Base-by-base conservation (phyloP, 345 rosid species). In the Corymbia maculata region DNA sequence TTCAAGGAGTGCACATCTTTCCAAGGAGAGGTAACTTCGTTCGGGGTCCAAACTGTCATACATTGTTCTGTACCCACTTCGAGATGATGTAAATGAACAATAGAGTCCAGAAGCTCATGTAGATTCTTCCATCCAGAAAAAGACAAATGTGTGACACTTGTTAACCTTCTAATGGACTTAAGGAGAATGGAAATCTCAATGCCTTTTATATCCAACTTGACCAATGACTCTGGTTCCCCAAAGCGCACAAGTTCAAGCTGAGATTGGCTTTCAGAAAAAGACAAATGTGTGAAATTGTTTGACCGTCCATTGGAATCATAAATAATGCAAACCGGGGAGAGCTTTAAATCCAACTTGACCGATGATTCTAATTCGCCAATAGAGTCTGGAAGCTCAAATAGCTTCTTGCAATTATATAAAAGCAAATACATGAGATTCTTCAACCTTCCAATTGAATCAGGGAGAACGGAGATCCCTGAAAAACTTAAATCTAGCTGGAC, bases 281-380 rank as follows among this genome's bases (percentile, higher is more conserved):
- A 8, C 1, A 55, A 55, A 22, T 22, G 61, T 22, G 61, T 55
- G 12, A 2, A 22, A 55, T 11, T 59, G 7, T 0, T 59, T 26
- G 26, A 26, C 14, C 0, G 2, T 59, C 66, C 4, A 84, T 24
- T 84, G 36, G 53, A 84, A 22, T 49, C 8, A 45, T 0, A 32
- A 49, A 84, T 8, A 12, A 42, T 24, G 8, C 2, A 11, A 7
- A 6, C 0, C 9, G 1, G 0, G 1, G 8, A 47, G 6, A 0
- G 0, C 0, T 55, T 0, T 55, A 55, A 55, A 22, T 9, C 6
- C 1, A 57, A 55, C 61, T 55, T 12, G 24, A 55, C 6, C 61
- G 21, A 55, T 55, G 61, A 55, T 9, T 55, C 28, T 55, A 55
- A 5, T 55, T 55, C 2, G 12, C 61, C 28, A 22, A 55, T 22